Base-by-base conservation (phyloP, 2,329 filamentous ascomycete species). In the Pseudofabraea citricarpa region DNA sequence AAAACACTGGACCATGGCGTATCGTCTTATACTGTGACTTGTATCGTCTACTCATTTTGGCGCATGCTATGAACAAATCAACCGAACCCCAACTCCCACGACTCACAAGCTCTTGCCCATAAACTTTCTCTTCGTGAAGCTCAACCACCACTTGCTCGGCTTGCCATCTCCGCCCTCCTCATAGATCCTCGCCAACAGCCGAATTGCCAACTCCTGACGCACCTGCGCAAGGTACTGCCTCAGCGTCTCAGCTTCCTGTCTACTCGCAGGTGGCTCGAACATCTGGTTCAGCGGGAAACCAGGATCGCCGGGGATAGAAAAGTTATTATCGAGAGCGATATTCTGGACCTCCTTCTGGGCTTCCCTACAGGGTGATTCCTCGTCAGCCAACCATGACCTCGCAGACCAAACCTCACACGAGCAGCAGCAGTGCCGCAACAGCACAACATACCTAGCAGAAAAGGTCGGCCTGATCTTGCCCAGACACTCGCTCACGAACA, bases 121-220 rank as follows among this genome's bases (percentile, higher is more conserved):
- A 64, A 98, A 98, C 81, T 96, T 96, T 71, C 93, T 84, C 83
- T 97, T 97, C 42, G 87, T 88, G 66, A 96, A 98, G 75, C 93
- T 97, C 65, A 98, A 70, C 93, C 93, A 98, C 88, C 91, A 97
- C 81, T 94, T 79, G 67, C 72, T 78, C 43, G 80, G 79, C 68
- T 78, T 79, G 69, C 87, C 66, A 73, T 90, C 68, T 83, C 81
- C 52, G 69, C 87, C 66, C 70, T 90, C 90, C 43, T 86, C 84
- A 64, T 95, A 98, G 52, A 98, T 83, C 56, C 90, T 79, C 41
- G 86, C 85, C 63, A 96, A 70, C 70, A 98, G 73, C 64, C 93
- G 77, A 45, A 75, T 70, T 4, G 90, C 90, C 50, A 97, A 72
- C 71, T 97, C 93, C 67, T 97, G 91, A 57, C 93, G 80, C 57